A percentile compares a stretch with the other conserved stretches of the same genome.
Conservation (phyloP, 2,329 filamentous ascomycete species). For the Ophiognomonia clavigignenti-juglandacearum region DNA sequence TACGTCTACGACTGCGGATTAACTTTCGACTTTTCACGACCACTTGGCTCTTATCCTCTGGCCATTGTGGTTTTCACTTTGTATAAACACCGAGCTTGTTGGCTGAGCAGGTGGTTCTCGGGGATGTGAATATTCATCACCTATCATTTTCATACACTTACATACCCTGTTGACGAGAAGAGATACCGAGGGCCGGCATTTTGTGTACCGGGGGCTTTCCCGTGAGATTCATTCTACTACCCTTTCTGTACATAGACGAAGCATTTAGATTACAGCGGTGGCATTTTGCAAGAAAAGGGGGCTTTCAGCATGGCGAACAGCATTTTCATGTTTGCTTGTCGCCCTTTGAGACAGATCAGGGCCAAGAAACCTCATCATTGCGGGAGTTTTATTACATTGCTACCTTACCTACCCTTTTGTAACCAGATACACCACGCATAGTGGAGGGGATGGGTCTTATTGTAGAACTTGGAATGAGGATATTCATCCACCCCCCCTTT, state of each 20-base stretch:
- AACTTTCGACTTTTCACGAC: neutral
- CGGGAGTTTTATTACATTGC: neutral
- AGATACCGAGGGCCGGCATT: neutral
- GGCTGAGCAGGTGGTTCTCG: neutral
- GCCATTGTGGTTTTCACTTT: neutral
- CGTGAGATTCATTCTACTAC: neutral
- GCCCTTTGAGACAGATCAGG: too few species aligned
- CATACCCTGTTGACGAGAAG: neutral
- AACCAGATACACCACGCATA: neutral
- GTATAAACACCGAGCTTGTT: neutral
- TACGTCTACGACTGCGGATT: neutral
- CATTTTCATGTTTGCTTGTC: neutral
- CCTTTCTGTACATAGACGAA: neutral
- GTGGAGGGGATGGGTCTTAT: neutral
- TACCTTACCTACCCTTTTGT: too few species aligned
- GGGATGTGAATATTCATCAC: neutral
- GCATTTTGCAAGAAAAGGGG: neutral
- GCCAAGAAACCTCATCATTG: neutral
- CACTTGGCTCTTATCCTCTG: neutral
- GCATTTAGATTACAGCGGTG: neutral
- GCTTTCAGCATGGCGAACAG: too few species aligned
- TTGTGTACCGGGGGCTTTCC: neutral
- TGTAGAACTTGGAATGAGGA: conserved; percentile 2
- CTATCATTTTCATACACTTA: neutral
- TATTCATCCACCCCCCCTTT: neutral